These are phyloP conservation scores for Panicum miliaceum DNA, from an alignment of 176 grass and related monocot species.

Conservation along the genomic window DNA sequence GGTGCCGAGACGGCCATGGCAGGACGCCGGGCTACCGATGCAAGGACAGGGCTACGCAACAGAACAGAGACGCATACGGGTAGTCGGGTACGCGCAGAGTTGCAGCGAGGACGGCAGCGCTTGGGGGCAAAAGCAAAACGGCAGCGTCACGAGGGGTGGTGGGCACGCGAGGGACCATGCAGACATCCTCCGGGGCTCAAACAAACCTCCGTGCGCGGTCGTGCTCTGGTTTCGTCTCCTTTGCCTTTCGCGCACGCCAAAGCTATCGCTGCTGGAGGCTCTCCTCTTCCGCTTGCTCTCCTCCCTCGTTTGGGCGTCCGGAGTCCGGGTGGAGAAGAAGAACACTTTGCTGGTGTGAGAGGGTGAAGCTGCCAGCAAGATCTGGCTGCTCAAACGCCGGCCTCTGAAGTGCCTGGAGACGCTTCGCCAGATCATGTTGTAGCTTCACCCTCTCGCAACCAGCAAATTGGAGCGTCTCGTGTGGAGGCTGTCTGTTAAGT, in stretches of 20 bases:
- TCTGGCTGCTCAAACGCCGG: conserved; percentile 40
- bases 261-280: not conserved
- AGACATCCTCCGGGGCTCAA: not conserved
- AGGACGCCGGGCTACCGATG: not conserved
- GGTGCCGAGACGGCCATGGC: not conserved
- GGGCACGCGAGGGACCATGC: conserved; percentile 37
- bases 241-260: not conserved
- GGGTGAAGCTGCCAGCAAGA: conserved; percentile 78
- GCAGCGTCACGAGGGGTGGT: conserved; percentile 28
- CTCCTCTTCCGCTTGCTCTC: not conserved
- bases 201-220: conserved; percentile 25
- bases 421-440: conserved; percentile 56
- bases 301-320: not conserved
- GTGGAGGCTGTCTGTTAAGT: not conserved
- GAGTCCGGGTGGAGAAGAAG: not conserved
- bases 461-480: conserved; percentile 21
- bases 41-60: conserved; percentile 17
- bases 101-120: conserved; percentile 1
- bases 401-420: not conserved
- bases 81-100: conserved; percentile 14
- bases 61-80: conserved; percentile 6
- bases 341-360: conserved; percentile 52
- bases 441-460: conserved; percentile 64
- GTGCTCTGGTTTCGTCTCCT: conserved; percentile 37
- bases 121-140: conserved; percentile 30